phyloP scores from a whole-genome alignment of 2,329 filamentous ascomycete genomes.

The Colletotrichum limetticola region DNA sequence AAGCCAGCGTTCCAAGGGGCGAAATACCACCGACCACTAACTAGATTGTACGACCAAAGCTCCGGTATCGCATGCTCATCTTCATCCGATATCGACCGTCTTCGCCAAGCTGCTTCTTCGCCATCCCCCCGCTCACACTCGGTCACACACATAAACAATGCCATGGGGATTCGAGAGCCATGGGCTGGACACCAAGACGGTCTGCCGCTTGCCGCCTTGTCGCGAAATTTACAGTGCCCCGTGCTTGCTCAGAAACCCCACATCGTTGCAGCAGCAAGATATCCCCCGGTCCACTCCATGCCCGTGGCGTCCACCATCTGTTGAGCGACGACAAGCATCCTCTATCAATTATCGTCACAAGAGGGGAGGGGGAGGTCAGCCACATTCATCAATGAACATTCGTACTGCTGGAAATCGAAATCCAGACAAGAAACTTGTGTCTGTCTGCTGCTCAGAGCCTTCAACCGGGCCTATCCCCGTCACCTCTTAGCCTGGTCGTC shows the following conservation, averaged over 20 bases:
- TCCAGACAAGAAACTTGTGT: background rate
- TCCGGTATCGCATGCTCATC: background rate
- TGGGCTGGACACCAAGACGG: constrained; percentile 13
- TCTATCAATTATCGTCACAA: constrained; percentile 7
- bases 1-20: background rate
- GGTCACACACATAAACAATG: background rate
- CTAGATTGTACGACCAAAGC: background rate
- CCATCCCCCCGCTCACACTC: background rate
- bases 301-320: constrained; percentile 6
- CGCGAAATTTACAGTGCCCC: constrained; percentile 19
- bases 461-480: background rate
- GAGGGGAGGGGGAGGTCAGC: constrained; percentile 1
- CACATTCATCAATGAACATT: constrained; percentile 11
- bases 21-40: background rate
- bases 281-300: constrained; percentile 12
- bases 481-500: background rate
- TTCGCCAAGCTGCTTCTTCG: background rate
- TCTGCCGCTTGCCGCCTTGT: constrained; percentile 8
- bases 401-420: background rate
- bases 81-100: background rate
- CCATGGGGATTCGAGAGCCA: background rate
- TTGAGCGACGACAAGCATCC: background rate
- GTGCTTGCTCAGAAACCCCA: constrained; percentile 26
- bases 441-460: constrained; percentile 14
- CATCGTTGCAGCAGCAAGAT: constrained; percentile 16